Evolutionary conservation across 2,329 filamentous ascomycete genomes (phyloP).

Genomic region (Daldinia sp.): DNA sequence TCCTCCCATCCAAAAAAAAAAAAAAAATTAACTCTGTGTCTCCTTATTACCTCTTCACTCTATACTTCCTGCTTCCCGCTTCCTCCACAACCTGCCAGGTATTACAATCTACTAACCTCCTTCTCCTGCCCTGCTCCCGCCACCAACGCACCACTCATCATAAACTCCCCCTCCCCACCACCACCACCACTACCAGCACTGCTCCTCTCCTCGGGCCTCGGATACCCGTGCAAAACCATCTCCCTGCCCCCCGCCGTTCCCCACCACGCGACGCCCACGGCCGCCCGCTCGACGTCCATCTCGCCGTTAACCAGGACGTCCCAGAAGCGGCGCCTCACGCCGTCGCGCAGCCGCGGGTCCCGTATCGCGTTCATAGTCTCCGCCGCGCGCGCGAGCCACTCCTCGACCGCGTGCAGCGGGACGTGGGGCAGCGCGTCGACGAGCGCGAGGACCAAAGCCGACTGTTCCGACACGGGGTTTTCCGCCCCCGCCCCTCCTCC

Average conservation of each 20-base stretch:
- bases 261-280: constrained; percentile 89
- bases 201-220: constrained; percentile 28
- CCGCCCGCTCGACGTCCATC: constrained; percentile 87
- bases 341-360: constrained; percentile 71
- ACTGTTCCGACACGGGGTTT: constrained; percentile 77
- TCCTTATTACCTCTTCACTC: constrained; percentile 7
- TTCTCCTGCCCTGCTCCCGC: constrained; percentile 44
- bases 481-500: constrained; percentile 23
- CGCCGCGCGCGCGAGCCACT: constrained; percentile 82
- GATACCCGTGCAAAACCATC: constrained; percentile 57
- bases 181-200: constrained; percentile 27
- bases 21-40: neutral
- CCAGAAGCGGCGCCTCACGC: constrained; percentile 80
- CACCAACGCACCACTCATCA: constrained; percentile 68
- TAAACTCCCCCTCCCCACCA: constrained; percentile 35
- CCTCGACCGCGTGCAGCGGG: constrained; percentile 75
- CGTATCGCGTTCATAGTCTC: constrained; percentile 73
- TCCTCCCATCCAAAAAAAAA: neutral
- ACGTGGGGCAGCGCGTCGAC: constrained; percentile 84
- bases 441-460: constrained; percentile 79
- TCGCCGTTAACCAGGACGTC: constrained; percentile 83
- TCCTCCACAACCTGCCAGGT: no score
- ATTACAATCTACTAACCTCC: constrained; percentile 21
- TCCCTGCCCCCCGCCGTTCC: constrained; percentile 69
- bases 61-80: neutral